These are phyloP conservation scores for Huntiella savannae DNA, from an alignment of 2,329 filamentous ascomycete genomes.

Conservation along the genomic window DNA sequence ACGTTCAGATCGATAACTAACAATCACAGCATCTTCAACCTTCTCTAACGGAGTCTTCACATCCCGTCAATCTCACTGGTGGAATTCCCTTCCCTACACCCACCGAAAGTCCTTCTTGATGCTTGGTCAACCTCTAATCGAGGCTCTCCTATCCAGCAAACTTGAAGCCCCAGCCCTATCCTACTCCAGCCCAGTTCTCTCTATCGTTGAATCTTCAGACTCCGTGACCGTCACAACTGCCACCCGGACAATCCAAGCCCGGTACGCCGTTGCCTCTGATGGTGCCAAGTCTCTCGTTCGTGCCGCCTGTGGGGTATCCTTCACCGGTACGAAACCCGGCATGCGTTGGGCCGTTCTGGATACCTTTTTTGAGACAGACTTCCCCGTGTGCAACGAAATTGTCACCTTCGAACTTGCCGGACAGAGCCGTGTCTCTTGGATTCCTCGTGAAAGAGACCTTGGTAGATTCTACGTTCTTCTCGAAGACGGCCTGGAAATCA, in stretches of 20 bases:
- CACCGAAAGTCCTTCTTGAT: slow-evolving; percentile 30
- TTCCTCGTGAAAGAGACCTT: slow-evolving; percentile 27
- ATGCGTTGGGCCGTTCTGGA: slow-evolving; percentile 31
- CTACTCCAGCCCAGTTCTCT: slow-evolving; percentile 21
- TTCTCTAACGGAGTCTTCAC: slow-evolving; percentile 28
- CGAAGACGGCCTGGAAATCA: slow-evolving; percentile 23
- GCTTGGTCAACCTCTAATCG: slow-evolving; percentile 29
- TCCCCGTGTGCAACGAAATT: slow-evolving; percentile 26
- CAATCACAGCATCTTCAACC: slow-evolving; percentile 24
- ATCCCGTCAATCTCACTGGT: slow-evolving; percentile 28
- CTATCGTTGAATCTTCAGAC: slow-evolving; percentile 15
- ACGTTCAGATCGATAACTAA: not conserved
- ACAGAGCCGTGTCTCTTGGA: slow-evolving; percentile 29
- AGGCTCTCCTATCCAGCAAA: slow-evolving; percentile 20
- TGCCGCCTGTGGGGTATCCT: slow-evolving; percentile 20
- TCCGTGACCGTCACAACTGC: slow-evolving; percentile 16
- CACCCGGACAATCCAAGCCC: slow-evolving; percentile 18
- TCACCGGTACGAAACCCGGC: slow-evolving; percentile 28
- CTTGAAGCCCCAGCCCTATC: slow-evolving; percentile 18
- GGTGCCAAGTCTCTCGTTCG: slow-evolving; percentile 31
- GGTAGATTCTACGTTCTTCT: slow-evolving; percentile 22
- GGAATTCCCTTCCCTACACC: slow-evolving; percentile 25
- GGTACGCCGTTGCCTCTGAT: slow-evolving; percentile 32
- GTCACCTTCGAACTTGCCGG: slow-evolving; percentile 27
- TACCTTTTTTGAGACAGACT: slow-evolving; percentile 29